phyloP scores from a whole-genome alignment of 129 eudicot genomes.

The Dittrichia graveolens region DNA sequence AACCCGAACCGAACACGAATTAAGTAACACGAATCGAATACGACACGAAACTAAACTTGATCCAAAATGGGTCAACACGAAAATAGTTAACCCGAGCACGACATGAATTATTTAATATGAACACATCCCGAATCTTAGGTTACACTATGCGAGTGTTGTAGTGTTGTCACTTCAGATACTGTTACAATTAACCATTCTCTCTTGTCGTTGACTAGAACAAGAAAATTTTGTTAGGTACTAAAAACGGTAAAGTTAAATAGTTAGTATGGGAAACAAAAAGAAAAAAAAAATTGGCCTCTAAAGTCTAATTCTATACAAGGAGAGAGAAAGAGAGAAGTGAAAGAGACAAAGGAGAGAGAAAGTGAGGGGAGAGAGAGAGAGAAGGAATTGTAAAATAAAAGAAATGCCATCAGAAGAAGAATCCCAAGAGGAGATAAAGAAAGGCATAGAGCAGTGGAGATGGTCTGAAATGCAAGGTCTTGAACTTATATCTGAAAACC shows the following conservation, averaged over 20 bases:
- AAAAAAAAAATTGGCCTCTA: constrained; percentile 17
- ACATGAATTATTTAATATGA: no score
- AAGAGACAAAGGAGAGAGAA: constrained; percentile 32
- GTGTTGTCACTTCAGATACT: not conserved
- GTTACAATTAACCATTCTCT: constrained; percentile 18
- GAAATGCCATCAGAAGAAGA: constrained; percentile 67
- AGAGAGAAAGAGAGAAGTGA: constrained; percentile 18
- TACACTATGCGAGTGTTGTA: no score
- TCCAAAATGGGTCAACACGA: no score
- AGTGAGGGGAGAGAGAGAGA: constrained; percentile 27
- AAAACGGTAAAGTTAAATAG: constrained; percentile 15
- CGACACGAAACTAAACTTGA: no score
- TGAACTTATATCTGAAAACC: constrained; percentile 54
- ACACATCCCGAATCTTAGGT: no score
- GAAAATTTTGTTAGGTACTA: not conserved
- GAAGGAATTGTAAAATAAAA: constrained; percentile 28
- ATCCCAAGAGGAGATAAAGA: constrained; percentile 59
- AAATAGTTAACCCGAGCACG: no score
- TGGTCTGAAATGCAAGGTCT: constrained; percentile 91
- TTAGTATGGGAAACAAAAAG: constrained; percentile 23
- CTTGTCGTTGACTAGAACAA: not conserved
- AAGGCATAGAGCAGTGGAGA: constrained; percentile 71
- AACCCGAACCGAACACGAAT: no score
- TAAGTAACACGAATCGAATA: no score
- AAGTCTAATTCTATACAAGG: constrained; percentile 29